phyloP scores from a whole-genome alignment of 305 asterid genomes.

The Fraxinus albicans region DNA sequence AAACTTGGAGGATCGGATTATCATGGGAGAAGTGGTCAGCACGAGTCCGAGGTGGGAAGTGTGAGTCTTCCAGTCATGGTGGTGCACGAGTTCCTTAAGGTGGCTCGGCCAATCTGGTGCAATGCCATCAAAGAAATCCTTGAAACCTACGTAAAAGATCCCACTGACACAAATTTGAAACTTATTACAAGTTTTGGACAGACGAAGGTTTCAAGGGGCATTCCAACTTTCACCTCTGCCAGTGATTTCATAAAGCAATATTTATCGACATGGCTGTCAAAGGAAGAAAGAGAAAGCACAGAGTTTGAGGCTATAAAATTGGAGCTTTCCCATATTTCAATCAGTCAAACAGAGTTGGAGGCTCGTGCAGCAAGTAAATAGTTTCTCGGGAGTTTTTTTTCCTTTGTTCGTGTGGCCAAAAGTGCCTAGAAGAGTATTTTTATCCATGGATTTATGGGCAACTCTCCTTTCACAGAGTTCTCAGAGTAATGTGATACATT shows the following conservation, averaged over 20 bases:
- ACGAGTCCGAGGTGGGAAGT: slow-evolving; percentile 86
- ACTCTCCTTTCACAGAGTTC: neutral
- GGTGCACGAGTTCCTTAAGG: slow-evolving; percentile 73
- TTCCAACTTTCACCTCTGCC: slow-evolving; percentile 27
- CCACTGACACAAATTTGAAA: slow-evolving; percentile 56
- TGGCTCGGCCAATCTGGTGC: slow-evolving; percentile 87
- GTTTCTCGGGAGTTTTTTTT: slow-evolving; percentile 10
- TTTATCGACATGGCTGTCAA: slow-evolving; percentile 61
- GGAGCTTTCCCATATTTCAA: slow-evolving; percentile 42
- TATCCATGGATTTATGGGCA: slow-evolving; percentile 7
- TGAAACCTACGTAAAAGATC: slow-evolving; percentile 54
- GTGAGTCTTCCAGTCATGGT: slow-evolving; percentile 56
- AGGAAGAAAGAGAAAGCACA: slow-evolving; percentile 56
- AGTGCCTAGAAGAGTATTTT: slow-evolving; percentile 20
- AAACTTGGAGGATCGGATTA: slow-evolving; percentile 96
- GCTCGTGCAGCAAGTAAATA: slow-evolving; percentile 26
- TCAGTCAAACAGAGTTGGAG: slow-evolving; percentile 18
- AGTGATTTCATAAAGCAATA: slow-evolving; percentile 61
- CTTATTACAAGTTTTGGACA: slow-evolving; percentile 53
- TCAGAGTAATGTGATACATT: neutral
- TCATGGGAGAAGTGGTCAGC: slow-evolving; percentile 83
- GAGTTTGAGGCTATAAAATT: slow-evolving; percentile 64
- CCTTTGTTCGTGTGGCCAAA: slow-evolving; percentile 11
- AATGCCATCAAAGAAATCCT: slow-evolving; percentile 60
- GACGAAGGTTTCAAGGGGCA: slow-evolving; percentile 30